Evolutionary conservation across 1,284 basidiomycete genomes (phyloP).

Genomic region (Ustilago trichophora): DNA sequence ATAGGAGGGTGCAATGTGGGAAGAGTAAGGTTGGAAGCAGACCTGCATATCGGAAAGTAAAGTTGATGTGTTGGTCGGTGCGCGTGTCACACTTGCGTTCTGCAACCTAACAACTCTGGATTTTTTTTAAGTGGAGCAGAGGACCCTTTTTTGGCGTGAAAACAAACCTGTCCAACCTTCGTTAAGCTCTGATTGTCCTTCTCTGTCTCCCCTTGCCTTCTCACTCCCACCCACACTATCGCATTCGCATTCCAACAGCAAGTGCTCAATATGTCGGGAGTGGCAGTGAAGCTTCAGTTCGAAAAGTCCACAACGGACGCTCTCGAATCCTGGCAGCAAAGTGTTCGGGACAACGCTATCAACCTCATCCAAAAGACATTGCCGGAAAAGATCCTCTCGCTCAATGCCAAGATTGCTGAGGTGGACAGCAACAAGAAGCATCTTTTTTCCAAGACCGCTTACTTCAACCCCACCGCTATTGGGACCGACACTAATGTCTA

Average conservation of each 20-base stretch:
- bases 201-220: too few relatives aligned
- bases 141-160: too few relatives aligned
- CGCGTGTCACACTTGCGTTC: too few relatives aligned
- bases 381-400: slow-evolving; percentile 38
- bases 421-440: slow-evolving; percentile 22
- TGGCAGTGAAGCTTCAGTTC: slow-evolving; percentile 34
- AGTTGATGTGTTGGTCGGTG: slow-evolving; percentile 13
- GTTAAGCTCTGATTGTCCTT: too few relatives aligned
- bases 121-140: too few relatives aligned
- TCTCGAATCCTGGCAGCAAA: slow-evolving; percentile 42
- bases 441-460: slow-evolving; percentile 28
- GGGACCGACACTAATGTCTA: slow-evolving; percentile 23
- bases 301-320: slow-evolving; percentile 31
- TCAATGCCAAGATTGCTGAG: slow-evolving; percentile 33
- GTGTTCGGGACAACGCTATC: slow-evolving; percentile 30
- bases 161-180: too few relatives aligned
- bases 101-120: too few relatives aligned
- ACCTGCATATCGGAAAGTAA: too few relatives aligned
- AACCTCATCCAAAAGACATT: slow-evolving; percentile 42
- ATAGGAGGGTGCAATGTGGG: too few relatives aligned
- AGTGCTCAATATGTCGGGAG: slow-evolving; percentile 30
- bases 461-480: slow-evolving; percentile 24
- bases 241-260: too few relatives aligned
- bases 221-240: too few relatives aligned
- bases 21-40: background rate